Evolutionary conservation across 2,329 filamentous ascomycete genomes (phyloP).

Genomic region (Xylaria sp.): DNA sequence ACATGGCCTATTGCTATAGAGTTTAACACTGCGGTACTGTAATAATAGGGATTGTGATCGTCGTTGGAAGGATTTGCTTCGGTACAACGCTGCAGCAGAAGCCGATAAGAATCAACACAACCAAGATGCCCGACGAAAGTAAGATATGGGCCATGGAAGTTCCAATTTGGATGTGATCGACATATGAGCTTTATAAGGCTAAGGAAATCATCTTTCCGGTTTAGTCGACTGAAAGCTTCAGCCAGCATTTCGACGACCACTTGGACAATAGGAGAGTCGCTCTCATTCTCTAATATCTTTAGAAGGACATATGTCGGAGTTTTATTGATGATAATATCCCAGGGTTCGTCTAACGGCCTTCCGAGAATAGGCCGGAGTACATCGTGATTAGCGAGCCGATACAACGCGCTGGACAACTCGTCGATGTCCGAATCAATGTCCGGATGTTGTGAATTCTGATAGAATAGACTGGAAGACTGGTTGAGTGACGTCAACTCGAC

Average conservation of each 20-base stretch:
- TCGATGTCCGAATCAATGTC: not conserved
- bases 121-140: not conserved
- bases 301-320: conserved; percentile 9
- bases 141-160: not conserved
- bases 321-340: not conserved
- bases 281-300: conserved; percentile 4
- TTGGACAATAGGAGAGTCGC: not conserved
- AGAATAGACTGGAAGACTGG: not conserved
- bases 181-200: not conserved
- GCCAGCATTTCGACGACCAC: not conserved
- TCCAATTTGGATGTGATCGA: conserved; percentile 1
- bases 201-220: not conserved
- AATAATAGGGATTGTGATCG: not conserved
- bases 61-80: not conserved
- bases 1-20: not conserved
- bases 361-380: no score
- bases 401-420: not conserved
- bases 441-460: not conserved
- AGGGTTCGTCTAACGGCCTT: not conserved
- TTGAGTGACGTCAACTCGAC: not conserved
- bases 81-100: not conserved
- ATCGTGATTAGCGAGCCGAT: conserved; percentile 1
- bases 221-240: not conserved
- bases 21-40: not conserved
- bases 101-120: conserved; percentile 8